phyloP scores from a whole-genome alignment of 371 early-diverging fungal genomes.

The Zychaea mexicana region DNA sequence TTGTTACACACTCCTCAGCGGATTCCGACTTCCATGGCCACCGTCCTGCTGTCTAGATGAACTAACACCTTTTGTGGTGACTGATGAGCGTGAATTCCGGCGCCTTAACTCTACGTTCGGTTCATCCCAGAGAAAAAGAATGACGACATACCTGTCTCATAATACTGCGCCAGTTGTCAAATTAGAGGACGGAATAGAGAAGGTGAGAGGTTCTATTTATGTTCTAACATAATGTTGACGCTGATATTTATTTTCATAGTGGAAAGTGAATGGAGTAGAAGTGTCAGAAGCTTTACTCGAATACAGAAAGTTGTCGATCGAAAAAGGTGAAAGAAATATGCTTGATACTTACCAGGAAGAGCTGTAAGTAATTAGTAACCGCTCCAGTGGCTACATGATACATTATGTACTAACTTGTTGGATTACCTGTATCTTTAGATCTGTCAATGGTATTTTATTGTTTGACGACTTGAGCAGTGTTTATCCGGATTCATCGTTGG shows the following conservation, averaged over 20 bases:
- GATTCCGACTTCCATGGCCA: no score
- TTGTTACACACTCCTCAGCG: conserved; percentile 72
- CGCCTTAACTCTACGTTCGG: no score
- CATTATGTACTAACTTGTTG: background rate
- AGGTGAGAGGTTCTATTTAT: no score
- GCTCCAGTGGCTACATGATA: background rate
- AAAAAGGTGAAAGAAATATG: background rate
- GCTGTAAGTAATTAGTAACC: background rate
- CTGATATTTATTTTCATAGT: background rate
- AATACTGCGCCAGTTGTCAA: no score
- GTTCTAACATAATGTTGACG: no score
- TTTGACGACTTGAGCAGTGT: background rate
- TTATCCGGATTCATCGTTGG: background rate
- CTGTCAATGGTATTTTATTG: background rate
- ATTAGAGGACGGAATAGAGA: no score
- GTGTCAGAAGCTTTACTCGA: background rate
- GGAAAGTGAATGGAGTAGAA: background rate
- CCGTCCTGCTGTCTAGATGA: no score
- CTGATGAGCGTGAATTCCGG: no score
- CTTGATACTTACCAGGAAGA: background rate
- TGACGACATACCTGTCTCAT: no score
- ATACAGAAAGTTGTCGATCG: background rate
- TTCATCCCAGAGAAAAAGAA: no score
- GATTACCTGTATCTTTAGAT: background rate
- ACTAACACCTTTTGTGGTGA: no score